These are phyloP conservation scores for Tuber magnatum DNA, from an alignment of 495 filamentous ascomycete genomes.

Conservation along the genomic window DNA sequence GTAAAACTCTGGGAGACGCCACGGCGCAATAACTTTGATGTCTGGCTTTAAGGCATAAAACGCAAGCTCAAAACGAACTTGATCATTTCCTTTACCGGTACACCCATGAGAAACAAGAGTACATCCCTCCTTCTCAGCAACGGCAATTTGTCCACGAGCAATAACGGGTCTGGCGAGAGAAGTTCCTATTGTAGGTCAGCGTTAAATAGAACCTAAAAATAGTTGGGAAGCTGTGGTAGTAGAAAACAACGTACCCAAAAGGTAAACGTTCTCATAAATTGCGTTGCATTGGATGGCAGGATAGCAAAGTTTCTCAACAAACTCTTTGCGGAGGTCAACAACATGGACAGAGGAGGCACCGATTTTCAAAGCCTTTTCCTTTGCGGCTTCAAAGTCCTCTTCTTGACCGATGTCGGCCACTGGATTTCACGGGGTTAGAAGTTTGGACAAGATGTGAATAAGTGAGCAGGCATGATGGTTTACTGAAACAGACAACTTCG, in stretches of 20 bases:
- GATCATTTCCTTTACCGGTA: slow-evolving; percentile 82
- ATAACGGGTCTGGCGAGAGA: slow-evolving; percentile 83
- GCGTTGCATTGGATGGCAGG: slow-evolving; percentile 83
- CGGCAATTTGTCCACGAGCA: slow-evolving; percentile 68
- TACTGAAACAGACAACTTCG: slow-evolving; percentile 60
- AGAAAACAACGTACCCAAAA: slow-evolving; percentile 51
- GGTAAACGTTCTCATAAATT: slow-evolving; percentile 75
- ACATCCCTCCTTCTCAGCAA: slow-evolving; percentile 63
- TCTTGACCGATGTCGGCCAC: slow-evolving; percentile 61
- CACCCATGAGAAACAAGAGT: slow-evolving; percentile 67
- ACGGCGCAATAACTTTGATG: slow-evolving; percentile 83
- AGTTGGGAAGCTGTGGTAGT: not conserved
- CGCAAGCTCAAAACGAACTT: slow-evolving; percentile 77
- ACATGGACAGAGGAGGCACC: slow-evolving; percentile 60
- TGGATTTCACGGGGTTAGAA: slow-evolving; percentile 41
- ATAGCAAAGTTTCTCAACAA: slow-evolving; percentile 81
- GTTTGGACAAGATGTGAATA: not conserved
- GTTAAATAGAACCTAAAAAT: not conserved
- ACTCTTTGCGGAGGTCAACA: slow-evolving; percentile 63
- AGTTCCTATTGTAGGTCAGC: slow-evolving; percentile 46
- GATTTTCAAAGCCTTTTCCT: slow-evolving; percentile 61
- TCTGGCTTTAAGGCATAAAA: slow-evolving; percentile 63
- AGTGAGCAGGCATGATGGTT: slow-evolving; percentile 25
- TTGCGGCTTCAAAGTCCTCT: slow-evolving; percentile 61
- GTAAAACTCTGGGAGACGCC: slow-evolving; percentile 79